Base-by-base conservation (phyloP, 2,329 filamentous ascomycete species). In the Atkinsonella hypoxylon region DNA sequence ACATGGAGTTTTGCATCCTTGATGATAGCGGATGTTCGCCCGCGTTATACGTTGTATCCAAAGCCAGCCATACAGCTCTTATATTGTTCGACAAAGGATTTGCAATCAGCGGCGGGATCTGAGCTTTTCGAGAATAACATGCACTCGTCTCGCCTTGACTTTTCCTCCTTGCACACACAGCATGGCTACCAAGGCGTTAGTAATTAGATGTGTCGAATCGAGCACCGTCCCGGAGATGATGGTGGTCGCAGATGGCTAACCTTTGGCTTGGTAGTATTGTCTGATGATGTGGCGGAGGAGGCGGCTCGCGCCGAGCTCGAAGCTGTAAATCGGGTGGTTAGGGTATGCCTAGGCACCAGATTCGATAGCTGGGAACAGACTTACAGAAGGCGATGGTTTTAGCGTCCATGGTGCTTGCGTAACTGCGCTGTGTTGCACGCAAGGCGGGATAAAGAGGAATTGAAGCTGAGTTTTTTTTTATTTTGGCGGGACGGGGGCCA, bases 101-200 rank as follows among this genome's bases (percentile, higher is more conserved):
- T 78, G 77, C 93, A 98, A 62, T 94, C 89, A 62, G 81, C 77
- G 61, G 87, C 79, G 39, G 93, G 88, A 64, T 96, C 85, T 62
- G 83, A 77, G 54, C 87, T 78, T 55, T 81, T 89, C 51, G 89
- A 95, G 74, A 97, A 96, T 51, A 98, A 86, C 91, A 98, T 97
- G 76, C 93, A 98, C 71, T 98, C 90, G 72, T 98, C 93, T 56
- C 93, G 88, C 59, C 79, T 79, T 39, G 87, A 77, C 70, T 98
- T 98, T 69, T 98, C 89, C 43, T 93, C 82, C 66, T 90, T 96
- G 81, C 93, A 98, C 31, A 97, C 93, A 67, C 93, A 97, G 79
- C 93, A 97, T 42, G 91, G 91, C 89, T 96, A 62, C 53, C 1
- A n/a, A 5, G 30, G 9, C 3, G 44, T 42, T 32, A 49, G 39